A percentile compares a stretch with the other conserved stretches of the same genome.
Conservation (phyloP, 331 rosid genomes). For the Quercus phellos region DNA sequence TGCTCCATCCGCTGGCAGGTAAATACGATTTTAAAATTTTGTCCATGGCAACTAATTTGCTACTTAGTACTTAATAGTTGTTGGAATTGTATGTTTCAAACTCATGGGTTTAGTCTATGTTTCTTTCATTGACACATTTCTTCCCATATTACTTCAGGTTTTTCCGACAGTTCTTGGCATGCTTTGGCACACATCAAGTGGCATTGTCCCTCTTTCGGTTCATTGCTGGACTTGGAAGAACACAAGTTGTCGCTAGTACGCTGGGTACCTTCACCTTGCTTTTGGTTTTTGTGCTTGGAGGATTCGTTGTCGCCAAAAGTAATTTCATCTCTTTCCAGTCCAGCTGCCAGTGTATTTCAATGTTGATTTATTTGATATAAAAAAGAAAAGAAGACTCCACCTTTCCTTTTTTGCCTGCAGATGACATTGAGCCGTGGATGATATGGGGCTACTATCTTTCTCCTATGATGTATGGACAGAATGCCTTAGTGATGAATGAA, state of each 20-base stretch:
- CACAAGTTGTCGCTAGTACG: slow-evolving; percentile 44
- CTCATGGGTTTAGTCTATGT: not conserved
- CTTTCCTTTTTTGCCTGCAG: slow-evolving; percentile 21
- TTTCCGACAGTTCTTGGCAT: slow-evolving; percentile 55
- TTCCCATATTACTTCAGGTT: slow-evolving; percentile 32
- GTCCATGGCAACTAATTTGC: not conserved
- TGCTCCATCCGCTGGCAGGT: slow-evolving; percentile 72
- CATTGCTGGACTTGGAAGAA: slow-evolving; percentile 59
- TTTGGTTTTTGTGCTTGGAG: slow-evolving; percentile 56
- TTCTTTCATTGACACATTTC: not conserved
- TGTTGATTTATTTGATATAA: not conserved
- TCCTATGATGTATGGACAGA: slow-evolving; percentile 90
- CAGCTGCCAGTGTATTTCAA: not conserved
- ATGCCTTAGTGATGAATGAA: slow-evolving; percentile 67
- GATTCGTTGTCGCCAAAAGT: slow-evolving; percentile 57
- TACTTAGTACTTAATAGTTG: not conserved
- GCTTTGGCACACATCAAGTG: slow-evolving; percentile 59
- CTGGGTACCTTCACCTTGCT: slow-evolving; percentile 45
- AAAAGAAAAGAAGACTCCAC: not conserved
- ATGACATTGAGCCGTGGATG: slow-evolving; percentile 68
- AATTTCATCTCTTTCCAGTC: slow-evolving; percentile 1
- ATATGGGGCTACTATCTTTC: slow-evolving; percentile 75
- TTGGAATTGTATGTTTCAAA: not conserved
- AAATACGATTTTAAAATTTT: not conserved
- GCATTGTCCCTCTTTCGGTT: slow-evolving; percentile 64